Conservation (phyloP, 306 rosid genomes). For the Casuarina cunninghamiana region DNA sequence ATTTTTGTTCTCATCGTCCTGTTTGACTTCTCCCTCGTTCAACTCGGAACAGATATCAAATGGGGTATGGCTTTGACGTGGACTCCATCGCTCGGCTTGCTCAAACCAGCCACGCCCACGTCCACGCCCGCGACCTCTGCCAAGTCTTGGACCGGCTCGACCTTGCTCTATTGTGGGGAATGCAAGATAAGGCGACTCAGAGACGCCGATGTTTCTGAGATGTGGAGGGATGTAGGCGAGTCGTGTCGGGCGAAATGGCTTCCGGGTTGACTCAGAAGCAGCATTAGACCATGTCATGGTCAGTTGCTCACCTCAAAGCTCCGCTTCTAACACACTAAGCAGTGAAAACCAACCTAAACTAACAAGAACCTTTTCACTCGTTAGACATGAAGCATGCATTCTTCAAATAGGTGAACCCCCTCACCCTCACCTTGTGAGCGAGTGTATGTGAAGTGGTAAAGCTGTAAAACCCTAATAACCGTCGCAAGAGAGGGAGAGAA, state of each 20-base stretch:
- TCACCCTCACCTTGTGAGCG: neutral
- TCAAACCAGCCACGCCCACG: neutral
- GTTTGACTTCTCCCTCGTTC: conserved; percentile 14
- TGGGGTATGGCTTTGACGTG: neutral
- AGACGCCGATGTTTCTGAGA: conserved; percentile 10
- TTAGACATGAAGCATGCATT: no score
- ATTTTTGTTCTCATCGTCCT: neutral
- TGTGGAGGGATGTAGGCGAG: conserved; percentile 42
- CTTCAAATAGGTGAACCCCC: neutral
- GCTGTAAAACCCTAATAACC: conserved; percentile 12
- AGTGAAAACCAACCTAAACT: neutral
- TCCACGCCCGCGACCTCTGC: conserved; percentile 21
- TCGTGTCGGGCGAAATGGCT: conserved; percentile 23
- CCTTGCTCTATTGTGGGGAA: conserved; percentile 17
- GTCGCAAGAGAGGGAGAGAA: neutral
- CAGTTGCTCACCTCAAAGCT: neutral
- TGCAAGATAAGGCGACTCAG: conserved; percentile 11
- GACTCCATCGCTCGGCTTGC: neutral
- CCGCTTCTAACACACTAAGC: neutral
- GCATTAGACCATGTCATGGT: conserved; percentile 48
- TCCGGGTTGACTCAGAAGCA: conserved; percentile 27
- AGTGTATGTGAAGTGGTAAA: neutral
- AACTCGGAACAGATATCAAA: conserved; percentile 16
- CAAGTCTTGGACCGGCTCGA: conserved; percentile 3
- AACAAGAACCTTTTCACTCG: neutral